These are phyloP conservation scores for Fusarium sp. DNA, from an alignment of 2,329 filamentous ascomycete species.

Conservation along the genomic window DNA sequence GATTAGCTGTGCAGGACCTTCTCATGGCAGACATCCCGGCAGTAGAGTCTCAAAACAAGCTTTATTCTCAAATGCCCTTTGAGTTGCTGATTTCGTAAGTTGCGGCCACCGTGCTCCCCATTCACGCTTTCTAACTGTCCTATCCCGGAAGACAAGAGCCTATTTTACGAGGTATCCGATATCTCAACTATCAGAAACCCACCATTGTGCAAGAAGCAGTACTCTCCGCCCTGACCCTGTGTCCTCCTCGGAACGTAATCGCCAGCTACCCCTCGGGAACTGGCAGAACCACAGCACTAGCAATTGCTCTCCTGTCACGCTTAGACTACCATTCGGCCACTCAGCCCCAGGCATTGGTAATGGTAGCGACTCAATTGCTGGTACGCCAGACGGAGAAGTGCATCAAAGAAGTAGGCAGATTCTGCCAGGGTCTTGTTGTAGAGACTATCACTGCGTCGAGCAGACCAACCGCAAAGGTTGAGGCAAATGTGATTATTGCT, in stretches of 20 bases:
- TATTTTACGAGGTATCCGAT: neutral
- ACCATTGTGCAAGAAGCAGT: neutral
- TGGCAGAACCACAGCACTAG: neutral
- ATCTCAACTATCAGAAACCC: neutral
- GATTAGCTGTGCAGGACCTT: accelerated
- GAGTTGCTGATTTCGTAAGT: neutral
- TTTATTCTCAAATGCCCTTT: neutral
- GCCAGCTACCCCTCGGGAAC: neutral
- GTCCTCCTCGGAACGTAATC: neutral
- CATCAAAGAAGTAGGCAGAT: neutral
- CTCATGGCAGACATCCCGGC: accelerated
- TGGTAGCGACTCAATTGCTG: neutral
- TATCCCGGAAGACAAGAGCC: neutral
- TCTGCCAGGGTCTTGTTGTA: neutral
- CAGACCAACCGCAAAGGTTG: neutral
- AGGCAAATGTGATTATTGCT: neutral
- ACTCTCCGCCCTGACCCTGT: accelerated
- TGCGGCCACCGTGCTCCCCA: neutral
- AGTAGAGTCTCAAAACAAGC: neutral
- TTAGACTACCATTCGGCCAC: too few relatives aligned
- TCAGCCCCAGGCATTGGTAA: neutral
- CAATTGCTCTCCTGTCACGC: neutral
- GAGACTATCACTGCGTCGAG: neutral
- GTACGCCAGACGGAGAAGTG: neutral
- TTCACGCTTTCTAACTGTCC: neutral